phyloP scores from a whole-genome alignment of 352 stramenopile species.

The Pythium scleroteichum region DNA sequence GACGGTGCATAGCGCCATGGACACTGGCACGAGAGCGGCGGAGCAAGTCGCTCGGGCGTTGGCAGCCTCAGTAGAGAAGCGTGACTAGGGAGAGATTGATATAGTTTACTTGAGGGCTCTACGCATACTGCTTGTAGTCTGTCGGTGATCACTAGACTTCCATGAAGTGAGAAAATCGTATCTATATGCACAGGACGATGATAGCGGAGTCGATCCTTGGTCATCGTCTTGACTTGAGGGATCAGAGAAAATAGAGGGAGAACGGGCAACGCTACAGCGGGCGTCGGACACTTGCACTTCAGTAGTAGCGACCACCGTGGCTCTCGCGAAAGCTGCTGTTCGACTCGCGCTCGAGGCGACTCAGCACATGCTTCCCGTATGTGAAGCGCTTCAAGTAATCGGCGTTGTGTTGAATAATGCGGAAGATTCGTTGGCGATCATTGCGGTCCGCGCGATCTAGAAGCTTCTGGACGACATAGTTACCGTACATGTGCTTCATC shows the following conservation, averaged over 20 bases:
- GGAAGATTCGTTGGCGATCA: conserved; percentile 88
- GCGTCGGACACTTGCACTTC: conserved; percentile 1
- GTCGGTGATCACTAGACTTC: conserved; percentile 25
- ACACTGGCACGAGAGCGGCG: conserved; percentile 73
- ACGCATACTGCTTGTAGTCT: conserved; percentile 12
- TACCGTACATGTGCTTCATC: conserved; percentile 96
- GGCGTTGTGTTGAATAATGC: conserved; percentile 90
- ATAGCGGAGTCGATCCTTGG: conserved; percentile 1
- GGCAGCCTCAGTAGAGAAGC: background rate
- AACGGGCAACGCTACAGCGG: background rate
- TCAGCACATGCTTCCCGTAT: conserved; percentile 93
- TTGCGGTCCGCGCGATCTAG: conserved; percentile 88
- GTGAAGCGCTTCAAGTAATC: conserved; percentile 92
- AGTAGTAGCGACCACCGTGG: conserved; percentile 24
- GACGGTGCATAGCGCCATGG: conserved; percentile 80
- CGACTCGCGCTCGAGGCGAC: conserved; percentile 58
- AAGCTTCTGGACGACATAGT: conserved; percentile 97
- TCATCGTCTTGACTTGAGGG: conserved; percentile 7
- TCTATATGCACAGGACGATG: conserved; percentile 32
- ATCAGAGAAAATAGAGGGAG: background rate
- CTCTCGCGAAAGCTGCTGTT: conserved; percentile 10
- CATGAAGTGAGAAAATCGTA: conserved; percentile 12
- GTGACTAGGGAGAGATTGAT: background rate
- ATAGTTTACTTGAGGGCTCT: conserved; percentile 12
- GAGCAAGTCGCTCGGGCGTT: conserved; percentile 52